A percentile compares a stretch with the other conserved stretches of the same genome.
These are phyloP conservation scores for Marchantia paleacea DNA, from an alignment of 225 moss, liverwort and hornwort genomes.

Conservation along the genomic window DNA sequence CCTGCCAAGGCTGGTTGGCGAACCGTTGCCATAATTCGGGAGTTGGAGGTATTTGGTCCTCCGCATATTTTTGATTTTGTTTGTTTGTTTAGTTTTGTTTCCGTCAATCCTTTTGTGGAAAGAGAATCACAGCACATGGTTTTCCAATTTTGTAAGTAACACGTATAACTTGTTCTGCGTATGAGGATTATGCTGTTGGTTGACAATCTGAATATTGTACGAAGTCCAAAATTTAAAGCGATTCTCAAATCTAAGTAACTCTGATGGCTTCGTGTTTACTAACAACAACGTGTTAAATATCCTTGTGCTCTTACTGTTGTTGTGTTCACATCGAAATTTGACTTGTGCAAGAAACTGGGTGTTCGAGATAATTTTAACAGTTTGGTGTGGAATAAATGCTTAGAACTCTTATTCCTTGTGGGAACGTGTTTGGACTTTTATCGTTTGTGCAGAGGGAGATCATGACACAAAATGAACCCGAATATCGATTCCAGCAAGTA, in stretches of 20 bases:
- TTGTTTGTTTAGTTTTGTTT: too few species aligned
- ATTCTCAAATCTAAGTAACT: too few species aligned
- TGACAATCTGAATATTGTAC: neutral
- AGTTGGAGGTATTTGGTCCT: constrained; percentile 65
- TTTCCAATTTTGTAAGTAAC: neutral
- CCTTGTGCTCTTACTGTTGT: too few species aligned
- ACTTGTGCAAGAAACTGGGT: too few species aligned
- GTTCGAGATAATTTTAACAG: too few species aligned
- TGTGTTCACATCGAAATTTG: too few species aligned
- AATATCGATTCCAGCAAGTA: constrained; percentile 84
- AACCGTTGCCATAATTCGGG: constrained; percentile 85
- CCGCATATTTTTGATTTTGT: neutral
- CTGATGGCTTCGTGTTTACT: too few species aligned
- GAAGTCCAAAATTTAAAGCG: too few species aligned
- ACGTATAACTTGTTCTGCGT: neutral
- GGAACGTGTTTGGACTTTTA: neutral
- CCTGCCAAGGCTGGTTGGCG: constrained; percentile 98
- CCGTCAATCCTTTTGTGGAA: neutral
- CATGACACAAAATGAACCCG: constrained; percentile 59
- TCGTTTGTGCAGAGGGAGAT: constrained; percentile 57
- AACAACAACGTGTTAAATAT: too few species aligned
- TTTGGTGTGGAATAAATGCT: too few species aligned
- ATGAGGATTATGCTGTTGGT: neutral
- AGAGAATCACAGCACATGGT: neutral
- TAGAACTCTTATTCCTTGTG: neutral